Evolutionary conservation across 768 basidiomycete genomes (phyloP), one percentile per base, ranked within the genome.

Genomic region (Agrocybe praecox): DNA sequence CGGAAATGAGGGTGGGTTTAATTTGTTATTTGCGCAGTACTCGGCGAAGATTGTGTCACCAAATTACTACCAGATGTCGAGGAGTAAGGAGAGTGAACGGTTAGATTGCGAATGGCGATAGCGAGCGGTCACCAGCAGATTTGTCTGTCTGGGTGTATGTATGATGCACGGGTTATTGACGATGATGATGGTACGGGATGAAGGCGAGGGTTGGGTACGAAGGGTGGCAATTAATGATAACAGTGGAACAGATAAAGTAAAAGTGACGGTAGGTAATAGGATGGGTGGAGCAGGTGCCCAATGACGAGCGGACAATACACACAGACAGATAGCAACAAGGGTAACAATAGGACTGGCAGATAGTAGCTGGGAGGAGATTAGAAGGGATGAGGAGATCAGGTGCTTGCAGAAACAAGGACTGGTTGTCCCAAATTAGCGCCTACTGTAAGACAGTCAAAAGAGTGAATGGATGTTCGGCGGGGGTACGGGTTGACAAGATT

Each of bases 341-440:
- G 36, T 40, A 40, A 14, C 42, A 40, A 23, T 15, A 49, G n/a
- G 29, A 36, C 29, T 44, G 45, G 52, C 52, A 24, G 42, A 24
- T n/a, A 29, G n/a, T 44, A 45, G 34, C 42, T 29, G 52, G 21
- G 36, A 52, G 52, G 42, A 52, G 40, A 52, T 29, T 44, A 17
- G 26, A 43, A 21, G 18, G 43, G 14, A 52, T n/a, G 36, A 6
- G 5, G 12, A 15, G 12, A 15, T 40, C 5, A 4, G 14, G 50
- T 42, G 45, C 42, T 32, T 34, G 15, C 50, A 26, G 36, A 19
- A 36, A 50, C 32, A 36, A 33, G 21, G 42, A 19, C 22, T 22
- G 21, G 26, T 17, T 29, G 42, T 18, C 24, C 26, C 18, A n/a
- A 18, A 44, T 44, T 45, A 24, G 24, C 9, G 42, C n/a, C 36